Conservation (phyloP, 257 asterid species). For the Primulina huaijiensis region DNA sequence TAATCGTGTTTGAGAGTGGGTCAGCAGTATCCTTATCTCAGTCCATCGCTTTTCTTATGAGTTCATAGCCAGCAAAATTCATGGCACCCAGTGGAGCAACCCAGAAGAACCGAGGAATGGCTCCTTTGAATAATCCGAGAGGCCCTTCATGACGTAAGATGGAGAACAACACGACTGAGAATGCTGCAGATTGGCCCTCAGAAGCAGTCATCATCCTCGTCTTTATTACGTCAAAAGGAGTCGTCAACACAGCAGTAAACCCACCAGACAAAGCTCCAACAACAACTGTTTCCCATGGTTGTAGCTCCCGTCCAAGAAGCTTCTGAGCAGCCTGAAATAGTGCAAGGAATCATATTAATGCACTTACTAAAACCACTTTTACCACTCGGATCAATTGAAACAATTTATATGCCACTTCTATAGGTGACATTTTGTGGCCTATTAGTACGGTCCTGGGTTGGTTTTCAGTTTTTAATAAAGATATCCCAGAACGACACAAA, state of each 20-base stretch:
- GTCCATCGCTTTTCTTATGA: conserved; percentile 45
- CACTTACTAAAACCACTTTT: too few species aligned
- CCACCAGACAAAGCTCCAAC: conserved; percentile 59
- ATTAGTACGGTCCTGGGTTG: too few species aligned
- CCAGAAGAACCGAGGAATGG: conserved; percentile 52
- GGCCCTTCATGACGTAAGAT: conserved; percentile 44
- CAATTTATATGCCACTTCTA: background rate
- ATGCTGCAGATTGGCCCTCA: conserved; percentile 30
- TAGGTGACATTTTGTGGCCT: too few species aligned
- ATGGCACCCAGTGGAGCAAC: conserved; percentile 52
- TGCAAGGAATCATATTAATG: background rate
- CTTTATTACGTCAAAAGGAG: conserved; percentile 52
- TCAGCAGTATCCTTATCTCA: conserved; percentile 22
- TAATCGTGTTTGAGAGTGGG: background rate
- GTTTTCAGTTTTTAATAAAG: too few species aligned
- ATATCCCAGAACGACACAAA: too few species aligned
- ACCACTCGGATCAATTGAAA: background rate
- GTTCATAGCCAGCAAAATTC: conserved; percentile 57
- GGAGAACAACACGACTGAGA: conserved; percentile 31
- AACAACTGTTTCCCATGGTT: conserved; percentile 49
- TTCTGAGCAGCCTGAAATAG: conserved; percentile 35
- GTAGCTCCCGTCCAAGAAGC: conserved; percentile 41
- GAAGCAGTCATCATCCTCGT: conserved; percentile 49
- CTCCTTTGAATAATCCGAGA: conserved; percentile 48
- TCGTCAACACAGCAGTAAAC: conserved; percentile 43